Evolutionary conservation across 176 grass and related monocot species (phyloP).

Genomic region (Carex scoparia): DNA sequence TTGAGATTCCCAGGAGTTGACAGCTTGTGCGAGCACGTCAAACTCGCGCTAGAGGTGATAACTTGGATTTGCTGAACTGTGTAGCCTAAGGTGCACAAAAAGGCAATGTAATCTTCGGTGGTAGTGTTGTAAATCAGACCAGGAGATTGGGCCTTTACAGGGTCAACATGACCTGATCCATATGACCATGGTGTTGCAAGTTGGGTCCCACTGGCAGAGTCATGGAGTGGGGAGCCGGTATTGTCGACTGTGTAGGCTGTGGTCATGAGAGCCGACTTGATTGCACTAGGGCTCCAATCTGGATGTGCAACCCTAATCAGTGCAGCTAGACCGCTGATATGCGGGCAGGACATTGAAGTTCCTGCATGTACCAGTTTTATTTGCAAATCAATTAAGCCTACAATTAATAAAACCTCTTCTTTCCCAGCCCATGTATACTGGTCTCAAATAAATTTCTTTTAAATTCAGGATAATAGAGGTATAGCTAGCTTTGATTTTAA

Average conservation of each 20-base stretch:
- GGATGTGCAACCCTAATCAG: slow-evolving; percentile 75
- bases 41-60: slow-evolving; percentile 41
- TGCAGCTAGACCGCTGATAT: slow-evolving; percentile 72
- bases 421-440: neutral
- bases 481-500: neutral
- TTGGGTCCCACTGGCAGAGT: slow-evolving; percentile 46
- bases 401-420: neutral
- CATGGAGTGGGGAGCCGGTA: slow-evolving; percentile 40
- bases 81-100: slow-evolving; percentile 67
- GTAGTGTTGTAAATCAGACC: slow-evolving; percentile 77
- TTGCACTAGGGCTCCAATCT: slow-evolving; percentile 86
- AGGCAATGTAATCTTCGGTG: slow-evolving; percentile 63
- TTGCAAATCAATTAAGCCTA: neutral
- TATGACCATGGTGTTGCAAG: slow-evolving; percentile 61
- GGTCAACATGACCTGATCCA: slow-evolving; percentile 75
- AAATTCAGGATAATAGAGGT: neutral
- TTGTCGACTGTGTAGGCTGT: slow-evolving; percentile 78
- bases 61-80: slow-evolving; percentile 53
- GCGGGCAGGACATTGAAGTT: slow-evolving; percentile 95
- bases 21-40: slow-evolving; percentile 60
- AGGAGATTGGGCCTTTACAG: slow-evolving; percentile 62
- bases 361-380: slow-evolving; percentile 44
- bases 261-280: slow-evolving; percentile 93
- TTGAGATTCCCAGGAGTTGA: slow-evolving; percentile 72
- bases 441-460: neutral